Evolutionary conservation across 345 rosid genomes (phyloP), one percentile per base, ranked within the genome.

Genomic region (Chamaenerion angustifolium): DNA sequence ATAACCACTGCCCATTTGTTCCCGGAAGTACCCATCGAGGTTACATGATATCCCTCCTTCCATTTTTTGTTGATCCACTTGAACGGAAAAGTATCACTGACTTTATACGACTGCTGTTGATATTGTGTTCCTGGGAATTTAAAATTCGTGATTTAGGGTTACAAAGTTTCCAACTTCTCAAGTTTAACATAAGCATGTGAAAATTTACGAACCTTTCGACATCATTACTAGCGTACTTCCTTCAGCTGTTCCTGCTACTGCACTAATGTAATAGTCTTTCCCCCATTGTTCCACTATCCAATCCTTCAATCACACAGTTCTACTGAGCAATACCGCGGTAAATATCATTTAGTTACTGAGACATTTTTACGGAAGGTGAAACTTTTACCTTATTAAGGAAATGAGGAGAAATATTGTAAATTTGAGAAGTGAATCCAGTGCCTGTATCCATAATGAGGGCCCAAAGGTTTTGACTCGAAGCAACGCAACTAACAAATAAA

Each of bases 241-340:
- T 63, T 73, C 77, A 63, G 64, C 73, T 45, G 89, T 81, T 64
- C 97, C 97, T 35, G 95, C 97, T 40, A 85, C 74, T 60, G 89
- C 80, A 68, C 86, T 88, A 64, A 88, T 80, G 66, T 85, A 85
- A 63, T 70, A 80, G 67, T 82, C 85, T 65, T 78, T 88, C 58
- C 82, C 88, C 97, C 95, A 88, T 45, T 80, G 86, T 49, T 89
- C 88, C 94, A 83, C 74, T 55, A 85, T 85, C 94, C 97, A 89
- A 56, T 89, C 93, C 87, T 82, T 56, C 47, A 57, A n/a, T 31
- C 37, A 31, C 37, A 7, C 37, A 31, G 37, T 31, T 31, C 37
- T 31, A 3, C 8, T 31, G 7, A 31, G 37, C 37, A 31, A 31
- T 5, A 8, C 3, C 37, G 10, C 37, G 10, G 37, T 31, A 31